A percentile compares a stretch with the other conserved stretches of the same genome.
These are phyloP conservation scores for Saccharomyces hybrid DNA, from an alignment of 1,139 yeast species.

Conservation along the genomic window DNA sequence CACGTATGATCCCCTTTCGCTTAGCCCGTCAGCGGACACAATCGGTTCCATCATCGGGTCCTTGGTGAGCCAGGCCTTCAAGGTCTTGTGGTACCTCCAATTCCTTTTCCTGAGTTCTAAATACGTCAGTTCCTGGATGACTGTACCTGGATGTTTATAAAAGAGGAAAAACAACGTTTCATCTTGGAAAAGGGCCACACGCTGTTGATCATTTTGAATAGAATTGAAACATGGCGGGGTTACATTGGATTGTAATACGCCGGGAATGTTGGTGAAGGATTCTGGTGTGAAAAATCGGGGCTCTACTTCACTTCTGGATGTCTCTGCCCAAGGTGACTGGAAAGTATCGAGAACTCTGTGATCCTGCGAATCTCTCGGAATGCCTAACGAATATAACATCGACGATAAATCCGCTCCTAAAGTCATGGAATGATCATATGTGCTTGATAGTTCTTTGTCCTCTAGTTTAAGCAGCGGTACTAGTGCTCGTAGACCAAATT, in stretches of 20 bases:
- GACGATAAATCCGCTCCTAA: conserved; percentile 78
- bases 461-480: conserved; percentile 48
- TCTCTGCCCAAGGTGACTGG: conserved; percentile 92
- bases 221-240: conserved; percentile 32
- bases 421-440: conserved; percentile 42
- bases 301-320: conserved; percentile 81
- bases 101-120: conserved; percentile 81
- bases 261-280: conserved; percentile 37
- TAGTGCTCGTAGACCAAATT: conserved; percentile 72
- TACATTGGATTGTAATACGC: conserved; percentile 26
- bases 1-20: conserved; percentile 91
- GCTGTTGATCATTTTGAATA: conserved; percentile 54
- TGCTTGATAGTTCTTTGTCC: conserved; percentile 18
- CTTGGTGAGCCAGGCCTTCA: conserved; percentile 94
- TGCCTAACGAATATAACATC: conserved; percentile 45
- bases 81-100: conserved; percentile 95
- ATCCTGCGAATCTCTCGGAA: conserved; percentile 21
- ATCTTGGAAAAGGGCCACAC: conserved; percentile 73
- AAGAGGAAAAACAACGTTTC: conserved; percentile 91
- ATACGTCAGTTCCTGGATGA: conserved; percentile 89
- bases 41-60: conserved; percentile 88
- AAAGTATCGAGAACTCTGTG: conserved; percentile 55
- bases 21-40: conserved; percentile 59
- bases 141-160: conserved; percentile 89
- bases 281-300: conserved; percentile 51